These are phyloP conservation scores for Cercospora sp. DNA, from an alignment of 2,329 filamentous ascomycete genomes.

Conservation along the genomic window DNA sequence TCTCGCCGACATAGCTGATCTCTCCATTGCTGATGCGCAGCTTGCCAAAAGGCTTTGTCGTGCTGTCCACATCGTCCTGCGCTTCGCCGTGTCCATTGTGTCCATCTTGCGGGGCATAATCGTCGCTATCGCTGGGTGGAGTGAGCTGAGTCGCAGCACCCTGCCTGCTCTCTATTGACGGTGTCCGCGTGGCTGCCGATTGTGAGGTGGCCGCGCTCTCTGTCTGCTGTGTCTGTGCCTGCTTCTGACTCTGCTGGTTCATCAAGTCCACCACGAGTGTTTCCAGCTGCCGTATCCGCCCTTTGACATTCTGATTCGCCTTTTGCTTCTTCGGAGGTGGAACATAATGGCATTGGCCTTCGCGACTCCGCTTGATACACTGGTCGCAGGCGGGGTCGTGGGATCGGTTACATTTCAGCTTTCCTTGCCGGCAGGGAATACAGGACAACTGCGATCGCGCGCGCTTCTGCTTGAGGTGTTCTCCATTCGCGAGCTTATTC, in stretches of 20 bases:
- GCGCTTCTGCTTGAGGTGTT: slow-evolving; percentile 39
- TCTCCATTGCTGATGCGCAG: slow-evolving; percentile 76
- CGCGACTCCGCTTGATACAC: slow-evolving; percentile 40
- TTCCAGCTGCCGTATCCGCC: slow-evolving; percentile 39
- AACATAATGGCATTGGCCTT: slow-evolving; percentile 36
- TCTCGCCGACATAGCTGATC: slow-evolving; percentile 77
- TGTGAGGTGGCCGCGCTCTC: neutral
- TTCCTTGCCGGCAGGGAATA: slow-evolving; percentile 39
- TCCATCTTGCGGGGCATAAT: slow-evolving; percentile 12
- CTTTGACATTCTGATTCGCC: slow-evolving; percentile 39
- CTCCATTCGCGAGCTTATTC: slow-evolving; percentile 22
- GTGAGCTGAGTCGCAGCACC: slow-evolving; percentile 29
- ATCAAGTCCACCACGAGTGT: slow-evolving; percentile 40
- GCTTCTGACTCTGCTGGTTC: slow-evolving; percentile 32
- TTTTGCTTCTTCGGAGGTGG: slow-evolving; percentile 37
- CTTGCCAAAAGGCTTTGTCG: slow-evolving; percentile 73
- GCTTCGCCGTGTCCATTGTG: slow-evolving; percentile 5
- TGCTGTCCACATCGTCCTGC: slow-evolving; percentile 47
- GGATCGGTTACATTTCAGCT: slow-evolving; percentile 40
- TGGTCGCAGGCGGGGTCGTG: slow-evolving; percentile 41
- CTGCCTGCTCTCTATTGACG: slow-evolving; percentile 1
- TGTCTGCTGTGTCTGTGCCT: neutral
- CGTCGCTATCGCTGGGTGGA: slow-evolving; percentile 35
- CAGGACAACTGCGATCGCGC: slow-evolving; percentile 41
- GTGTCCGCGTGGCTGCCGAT: neutral